These are phyloP conservation scores for Macrotyloma uniflorum DNA, from an alignment of 306 rosid genomes.

Conservation along the genomic window DNA sequence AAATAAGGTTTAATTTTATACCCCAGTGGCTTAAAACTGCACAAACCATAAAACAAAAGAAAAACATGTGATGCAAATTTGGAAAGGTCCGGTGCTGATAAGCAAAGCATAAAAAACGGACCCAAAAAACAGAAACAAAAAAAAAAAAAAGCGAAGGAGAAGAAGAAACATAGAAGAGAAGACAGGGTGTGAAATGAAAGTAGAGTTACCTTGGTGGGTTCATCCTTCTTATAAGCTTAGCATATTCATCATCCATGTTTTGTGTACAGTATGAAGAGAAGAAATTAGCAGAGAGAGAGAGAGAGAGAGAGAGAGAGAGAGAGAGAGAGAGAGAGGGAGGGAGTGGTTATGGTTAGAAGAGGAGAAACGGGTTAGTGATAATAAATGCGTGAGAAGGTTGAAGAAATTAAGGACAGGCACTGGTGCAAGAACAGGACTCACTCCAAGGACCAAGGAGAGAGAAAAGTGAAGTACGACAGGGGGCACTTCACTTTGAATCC, in stretches of 20 bases:
- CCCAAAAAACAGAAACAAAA: neutral
- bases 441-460: slow-evolving; percentile 31
- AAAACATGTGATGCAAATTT: neutral
- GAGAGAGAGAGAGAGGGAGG: too few species aligned
- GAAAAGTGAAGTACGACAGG: slow-evolving; percentile 32
- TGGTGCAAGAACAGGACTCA: neutral
- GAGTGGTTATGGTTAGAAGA: neutral
- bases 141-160: neutral
- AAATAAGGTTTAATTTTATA: neutral
- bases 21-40: neutral
- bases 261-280: slow-evolving; percentile 17
- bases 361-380: neutral
- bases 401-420: neutral
- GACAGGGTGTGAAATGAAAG: neutral
- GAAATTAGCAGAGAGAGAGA: neutral
- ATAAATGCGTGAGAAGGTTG: neutral
- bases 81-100: neutral
- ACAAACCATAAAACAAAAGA: neutral
- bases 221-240: slow-evolving; percentile 55
- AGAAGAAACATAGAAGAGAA: neutral
- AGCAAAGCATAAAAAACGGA: neutral
- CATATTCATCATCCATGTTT: slow-evolving; percentile 53
- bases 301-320: neutral
- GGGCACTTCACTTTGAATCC: slow-evolving; percentile 37
- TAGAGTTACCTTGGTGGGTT: slow-evolving; percentile 46